Percentiles rank a stretch among this genome's conserved stretches.
phyloP scores from a whole-genome alignment of 2,329 filamentous ascomycete species.

The Alternaria triticimaculans region DNA sequence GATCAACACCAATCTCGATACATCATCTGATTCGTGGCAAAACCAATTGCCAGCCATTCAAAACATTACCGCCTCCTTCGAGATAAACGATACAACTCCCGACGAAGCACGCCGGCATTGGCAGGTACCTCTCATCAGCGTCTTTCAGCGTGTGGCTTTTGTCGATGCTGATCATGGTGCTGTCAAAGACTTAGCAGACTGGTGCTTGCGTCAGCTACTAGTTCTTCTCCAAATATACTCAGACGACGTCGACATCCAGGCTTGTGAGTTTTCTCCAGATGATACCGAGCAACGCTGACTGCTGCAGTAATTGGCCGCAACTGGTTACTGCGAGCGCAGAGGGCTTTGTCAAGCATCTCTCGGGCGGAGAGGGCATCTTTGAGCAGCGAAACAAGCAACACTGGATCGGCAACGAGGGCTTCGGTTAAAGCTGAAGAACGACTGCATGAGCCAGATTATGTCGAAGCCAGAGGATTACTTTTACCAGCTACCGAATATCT shows the following conservation, averaged over 20 bases:
- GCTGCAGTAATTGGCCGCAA: conserved; percentile 56
- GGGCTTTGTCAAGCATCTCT: conserved; percentile 57
- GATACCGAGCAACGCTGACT: background rate
- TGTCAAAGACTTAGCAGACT: conserved; percentile 56
- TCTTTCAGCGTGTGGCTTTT: conserved; percentile 59
- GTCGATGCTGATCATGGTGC: conserved; percentile 56
- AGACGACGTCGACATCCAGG: conserved; percentile 52
- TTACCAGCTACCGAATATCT: conserved; percentile 61
- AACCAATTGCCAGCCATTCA: conserved; percentile 31
- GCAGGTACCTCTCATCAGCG: conserved; percentile 44
- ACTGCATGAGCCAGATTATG: conserved; percentile 53
- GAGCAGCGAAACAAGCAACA: conserved; percentile 44
- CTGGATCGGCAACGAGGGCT: conserved; percentile 21
- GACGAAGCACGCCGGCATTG: conserved; percentile 23
- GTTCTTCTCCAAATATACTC: conserved; percentile 54
- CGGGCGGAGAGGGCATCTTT: conserved; percentile 51
- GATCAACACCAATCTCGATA: conserved; percentile 43
- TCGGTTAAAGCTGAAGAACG: conserved; percentile 14
- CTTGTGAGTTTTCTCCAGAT: conserved; percentile 42
- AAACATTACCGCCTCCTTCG: conserved; percentile 22
- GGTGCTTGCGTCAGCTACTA: conserved; percentile 59
- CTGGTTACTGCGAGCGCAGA: conserved; percentile 61
- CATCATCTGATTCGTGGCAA: conserved; percentile 40
- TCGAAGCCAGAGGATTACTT: conserved; percentile 60
- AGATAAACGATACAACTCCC: conserved; percentile 23